Percentiles rank a stretch among this genome's conserved stretches.
Evolutionary conservation across 2,329 filamentous ascomycete genomes (phyloP).

Genomic region (Botrytis hyacinthi): DNA sequence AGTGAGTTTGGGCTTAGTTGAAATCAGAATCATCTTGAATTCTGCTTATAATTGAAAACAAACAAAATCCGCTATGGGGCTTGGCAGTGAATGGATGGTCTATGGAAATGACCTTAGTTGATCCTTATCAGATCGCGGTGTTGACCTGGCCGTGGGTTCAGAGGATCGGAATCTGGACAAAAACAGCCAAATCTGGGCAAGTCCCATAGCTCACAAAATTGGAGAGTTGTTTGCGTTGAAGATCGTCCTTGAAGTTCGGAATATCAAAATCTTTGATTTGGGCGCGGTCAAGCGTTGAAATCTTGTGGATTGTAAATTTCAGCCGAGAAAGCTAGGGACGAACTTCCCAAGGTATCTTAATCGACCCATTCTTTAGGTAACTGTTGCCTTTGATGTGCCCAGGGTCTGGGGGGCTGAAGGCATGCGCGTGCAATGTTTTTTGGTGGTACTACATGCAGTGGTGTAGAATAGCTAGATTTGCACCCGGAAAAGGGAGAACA

Average conservation of each 20-base stretch:
- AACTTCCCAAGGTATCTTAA: not conserved
- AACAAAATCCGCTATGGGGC: rapidly evolving
- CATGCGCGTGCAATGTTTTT: not conserved
- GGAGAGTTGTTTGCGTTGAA: not conserved
- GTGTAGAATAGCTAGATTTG: not conserved
- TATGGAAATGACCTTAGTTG: not conserved
- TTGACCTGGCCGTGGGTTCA: not conserved
- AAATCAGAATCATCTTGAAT: not conserved
- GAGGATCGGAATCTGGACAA: not conserved
- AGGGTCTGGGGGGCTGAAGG: not conserved
- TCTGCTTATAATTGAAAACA: no score
- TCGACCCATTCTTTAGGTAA: not conserved
- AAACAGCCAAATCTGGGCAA: not conserved
- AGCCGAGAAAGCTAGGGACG: not conserved
- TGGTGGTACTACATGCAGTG: not conserved
- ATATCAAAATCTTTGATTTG: not conserved
- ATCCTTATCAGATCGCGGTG: not conserved
- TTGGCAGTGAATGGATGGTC: not conserved
- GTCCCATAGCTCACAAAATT: not conserved
- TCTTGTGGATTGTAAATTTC: not conserved
- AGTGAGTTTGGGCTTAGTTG: not conserved
- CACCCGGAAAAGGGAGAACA: not conserved
- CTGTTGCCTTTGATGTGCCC: not conserved
- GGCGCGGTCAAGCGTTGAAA: not conserved
- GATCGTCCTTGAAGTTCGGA: no score